phyloP scores from a whole-genome alignment of 2,329 filamentous ascomycete species.

The Ceratocystis harringtonii region DNA sequence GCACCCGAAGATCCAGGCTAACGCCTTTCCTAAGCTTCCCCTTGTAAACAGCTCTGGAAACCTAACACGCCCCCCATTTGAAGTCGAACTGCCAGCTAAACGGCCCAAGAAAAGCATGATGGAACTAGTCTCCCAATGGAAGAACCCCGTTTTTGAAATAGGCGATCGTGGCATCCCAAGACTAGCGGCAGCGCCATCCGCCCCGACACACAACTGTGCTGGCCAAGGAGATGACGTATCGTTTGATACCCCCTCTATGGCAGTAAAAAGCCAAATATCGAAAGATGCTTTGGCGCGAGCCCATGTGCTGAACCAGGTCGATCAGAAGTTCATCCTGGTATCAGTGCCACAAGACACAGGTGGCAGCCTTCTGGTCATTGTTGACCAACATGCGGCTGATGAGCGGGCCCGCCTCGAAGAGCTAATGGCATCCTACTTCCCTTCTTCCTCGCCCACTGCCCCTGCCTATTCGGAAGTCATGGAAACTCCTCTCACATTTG shows the following conservation, averaged over 20 bases:
- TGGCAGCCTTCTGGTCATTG: conserved; percentile 48
- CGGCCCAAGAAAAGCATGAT: conserved; percentile 39
- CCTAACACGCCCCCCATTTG: conserved; percentile 17
- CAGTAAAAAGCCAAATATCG: conserved; percentile 36
- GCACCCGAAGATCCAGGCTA: background rate
- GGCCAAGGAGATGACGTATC: conserved; percentile 18
- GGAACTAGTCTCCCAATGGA: conserved; percentile 48
- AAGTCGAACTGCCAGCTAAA: background rate
- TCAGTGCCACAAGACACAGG: conserved; percentile 30
- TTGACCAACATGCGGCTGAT: conserved; percentile 92
- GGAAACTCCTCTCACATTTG: conserved; percentile 45
- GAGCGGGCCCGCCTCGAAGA: conserved; percentile 69
- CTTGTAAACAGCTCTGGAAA: conserved; percentile 14
- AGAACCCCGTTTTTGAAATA: conserved; percentile 59
- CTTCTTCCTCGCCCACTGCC: conserved; percentile 1
- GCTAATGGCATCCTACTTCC: conserved; percentile 45
- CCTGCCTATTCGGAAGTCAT: conserved; percentile 27
- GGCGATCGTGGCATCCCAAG: conserved; percentile 31
- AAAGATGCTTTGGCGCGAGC: conserved; percentile 45
- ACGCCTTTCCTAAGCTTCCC: conserved; percentile 4
- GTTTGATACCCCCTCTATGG: conserved; percentile 9
- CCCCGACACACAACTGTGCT: conserved; percentile 20
- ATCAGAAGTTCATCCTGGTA: conserved; percentile 69
- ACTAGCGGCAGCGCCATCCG: conserved; percentile 21
- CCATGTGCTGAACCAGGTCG: conserved; percentile 64